A percentile compares a stretch with the other conserved stretches of the same genome.
These are phyloP conservation scores for Cylindrotheca fusiformis DNA, from an alignment of 108 stramenopile genomes.

Conservation along the genomic window DNA sequence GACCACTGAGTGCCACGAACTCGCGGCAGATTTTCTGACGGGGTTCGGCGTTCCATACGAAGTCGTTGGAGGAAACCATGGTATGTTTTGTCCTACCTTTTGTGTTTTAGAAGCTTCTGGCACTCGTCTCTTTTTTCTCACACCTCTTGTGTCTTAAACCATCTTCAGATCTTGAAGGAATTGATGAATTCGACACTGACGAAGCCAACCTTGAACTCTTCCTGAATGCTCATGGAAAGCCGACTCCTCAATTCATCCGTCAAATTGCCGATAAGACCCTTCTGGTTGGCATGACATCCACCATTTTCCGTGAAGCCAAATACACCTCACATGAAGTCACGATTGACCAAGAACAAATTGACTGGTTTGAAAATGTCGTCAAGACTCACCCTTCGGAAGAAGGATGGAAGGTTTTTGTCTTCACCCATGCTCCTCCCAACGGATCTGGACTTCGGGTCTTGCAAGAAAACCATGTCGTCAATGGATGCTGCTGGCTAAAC, in stretches of 20 bases:
- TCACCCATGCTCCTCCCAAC: conserved; percentile 91
- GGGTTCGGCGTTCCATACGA: conserved; percentile 43
- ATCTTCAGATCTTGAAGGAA: conserved; percentile 88
- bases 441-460: conserved; percentile 86
- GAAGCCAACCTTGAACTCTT: conserved; percentile 76
- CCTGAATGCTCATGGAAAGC: conserved; percentile 55
- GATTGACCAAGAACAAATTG: conserved; percentile 84
- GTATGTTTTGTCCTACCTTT: conserved; percentile 3
- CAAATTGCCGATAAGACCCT: conserved; percentile 85
- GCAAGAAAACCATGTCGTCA: conserved; percentile 86
- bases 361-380: conserved; percentile 85
- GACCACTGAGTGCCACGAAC: conserved; percentile 34
- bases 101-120: no score
- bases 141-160: neutral
- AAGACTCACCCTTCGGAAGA: conserved; percentile 65
- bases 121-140: neutral
- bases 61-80: conserved; percentile 32
- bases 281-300: conserved; percentile 80
- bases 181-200: conserved; percentile 92
- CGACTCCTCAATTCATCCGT: conserved; percentile 65
- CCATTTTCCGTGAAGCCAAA: conserved; percentile 84
- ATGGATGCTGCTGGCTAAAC: conserved; percentile 88
- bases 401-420: conserved; percentile 91
- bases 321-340: conserved; percentile 91
- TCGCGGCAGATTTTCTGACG: conserved; percentile 34